phyloP scores from a whole-genome alignment of 106 monocot species.

The Allium fistulosum region DNA sequence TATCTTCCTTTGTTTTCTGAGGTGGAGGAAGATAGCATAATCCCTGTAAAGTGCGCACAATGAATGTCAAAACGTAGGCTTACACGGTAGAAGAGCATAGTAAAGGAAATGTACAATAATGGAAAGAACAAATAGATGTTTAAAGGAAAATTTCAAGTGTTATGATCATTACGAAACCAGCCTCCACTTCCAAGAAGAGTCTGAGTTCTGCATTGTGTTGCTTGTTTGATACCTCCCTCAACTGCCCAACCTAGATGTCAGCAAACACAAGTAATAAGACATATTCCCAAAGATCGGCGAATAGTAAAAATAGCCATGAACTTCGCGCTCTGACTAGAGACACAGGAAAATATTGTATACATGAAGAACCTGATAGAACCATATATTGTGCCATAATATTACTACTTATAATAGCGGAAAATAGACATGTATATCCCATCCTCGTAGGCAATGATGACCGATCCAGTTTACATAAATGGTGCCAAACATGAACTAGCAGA shows the following conservation, averaged over 20 bases:
- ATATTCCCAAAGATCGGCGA: background rate
- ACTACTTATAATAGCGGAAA: no score
- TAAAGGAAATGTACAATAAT: background rate
- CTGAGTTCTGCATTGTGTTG: constrained; percentile 87
- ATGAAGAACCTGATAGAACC: no score
- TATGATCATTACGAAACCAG: constrained; percentile 22
- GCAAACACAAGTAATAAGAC: background rate
- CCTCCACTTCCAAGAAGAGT: constrained; percentile 86
- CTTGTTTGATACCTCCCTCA: constrained; percentile 93
- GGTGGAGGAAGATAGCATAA: constrained; percentile 50
- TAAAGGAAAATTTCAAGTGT: background rate
- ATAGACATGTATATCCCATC: no score
- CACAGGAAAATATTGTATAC: no score
- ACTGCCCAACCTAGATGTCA: constrained; percentile 68
- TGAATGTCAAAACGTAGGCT: background rate
- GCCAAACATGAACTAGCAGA: no score
- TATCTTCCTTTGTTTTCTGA: constrained; percentile 88
- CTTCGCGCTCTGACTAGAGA: no score
- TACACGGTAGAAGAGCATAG: background rate
- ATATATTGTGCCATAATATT: no score
- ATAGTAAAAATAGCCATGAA: no score
- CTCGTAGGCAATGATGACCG: no score
- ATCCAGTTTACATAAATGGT: no score
- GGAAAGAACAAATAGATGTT: background rate
- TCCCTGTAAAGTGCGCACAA: constrained; percentile 26